Percentiles rank a stretch among this genome's conserved stretches.
Evolutionary conservation across 75 land plant genomes (phyloP).

Genomic region (Sequoiadendron giganteum): DNA sequence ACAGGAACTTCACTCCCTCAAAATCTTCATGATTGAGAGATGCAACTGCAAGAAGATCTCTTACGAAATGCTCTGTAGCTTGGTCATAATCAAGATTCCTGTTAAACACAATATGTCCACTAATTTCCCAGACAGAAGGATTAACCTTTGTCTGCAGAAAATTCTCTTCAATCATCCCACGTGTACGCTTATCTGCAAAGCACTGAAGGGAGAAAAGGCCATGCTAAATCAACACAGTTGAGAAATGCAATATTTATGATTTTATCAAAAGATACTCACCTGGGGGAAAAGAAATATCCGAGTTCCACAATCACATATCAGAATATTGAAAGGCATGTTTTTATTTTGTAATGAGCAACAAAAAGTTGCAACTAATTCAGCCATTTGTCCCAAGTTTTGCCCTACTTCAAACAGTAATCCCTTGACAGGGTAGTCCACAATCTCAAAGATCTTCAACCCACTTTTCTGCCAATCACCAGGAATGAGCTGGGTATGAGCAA

Average conservation of each 20-base stretch:
- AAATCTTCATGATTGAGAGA: conserved; percentile 27
- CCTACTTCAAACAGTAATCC: conserved; percentile 38
- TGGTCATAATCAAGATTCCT: conserved; percentile 22
- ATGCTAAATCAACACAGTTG: not conserved
- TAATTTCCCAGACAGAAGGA: conserved; percentile 47
- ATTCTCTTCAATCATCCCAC: conserved; percentile 23
- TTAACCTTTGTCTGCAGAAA: conserved; percentile 43
- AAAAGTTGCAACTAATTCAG: conserved; percentile 23
- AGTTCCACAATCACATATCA: conserved; percentile 50
- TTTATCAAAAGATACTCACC: conserved; percentile 19
- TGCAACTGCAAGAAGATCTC: conserved; percentile 35
- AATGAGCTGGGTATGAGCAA: conserved; percentile 18
- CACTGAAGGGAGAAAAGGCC: conserved; percentile 13
- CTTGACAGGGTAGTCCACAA: conserved; percentile 45
- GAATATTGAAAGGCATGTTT: conserved; percentile 45
- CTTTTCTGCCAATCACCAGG: conserved; percentile 1
- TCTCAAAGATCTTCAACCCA: conserved; percentile 31
- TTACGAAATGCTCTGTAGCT: conserved; percentile 30
- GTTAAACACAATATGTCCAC: conserved; percentile 43
- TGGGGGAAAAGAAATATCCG: conserved; percentile 56
- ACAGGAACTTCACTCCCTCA: conserved; percentile 21
- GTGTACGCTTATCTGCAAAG: conserved; percentile 33
- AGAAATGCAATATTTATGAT: not conserved
- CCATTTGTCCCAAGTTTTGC: conserved; percentile 23
- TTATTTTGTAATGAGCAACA: conserved; percentile 35